phyloP scores from a whole-genome alignment of 495 filamentous ascomycete species.

The Emericellopsis terricola region DNA sequence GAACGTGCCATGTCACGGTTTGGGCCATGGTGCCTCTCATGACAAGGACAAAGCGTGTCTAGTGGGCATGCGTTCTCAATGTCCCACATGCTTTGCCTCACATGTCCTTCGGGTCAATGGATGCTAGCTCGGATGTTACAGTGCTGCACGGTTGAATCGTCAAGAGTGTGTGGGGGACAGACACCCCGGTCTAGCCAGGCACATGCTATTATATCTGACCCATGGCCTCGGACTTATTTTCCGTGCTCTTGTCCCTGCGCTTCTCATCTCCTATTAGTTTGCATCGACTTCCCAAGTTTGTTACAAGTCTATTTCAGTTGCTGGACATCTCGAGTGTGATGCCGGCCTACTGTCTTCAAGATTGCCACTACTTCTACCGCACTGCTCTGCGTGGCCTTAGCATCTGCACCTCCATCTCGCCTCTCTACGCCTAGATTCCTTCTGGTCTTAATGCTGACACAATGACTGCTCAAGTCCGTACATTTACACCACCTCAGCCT shows the following conservation, averaged over 20 bases:
- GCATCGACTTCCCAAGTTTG: conserved; percentile 1
- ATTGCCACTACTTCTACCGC: conserved; percentile 87
- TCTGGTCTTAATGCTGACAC: conserved; percentile 18
- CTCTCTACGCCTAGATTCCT: conserved; percentile 43
- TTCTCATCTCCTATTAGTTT: conserved; percentile 5
- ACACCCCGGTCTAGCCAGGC: not conserved
- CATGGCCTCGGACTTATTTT: conserved; percentile 1
- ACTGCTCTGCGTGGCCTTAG: conserved; percentile 68
- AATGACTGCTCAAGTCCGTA: conserved; percentile 36
- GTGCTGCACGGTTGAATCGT: conserved; percentile 3
- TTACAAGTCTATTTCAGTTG: not conserved
- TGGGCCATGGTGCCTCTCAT: no score
- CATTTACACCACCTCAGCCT: conserved; percentile 52
- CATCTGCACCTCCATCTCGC: conserved; percentile 56
- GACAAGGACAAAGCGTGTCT: no score
- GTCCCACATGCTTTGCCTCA: no score
- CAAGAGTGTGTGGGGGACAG: not conserved
- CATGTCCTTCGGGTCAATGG: conserved; percentile 1
- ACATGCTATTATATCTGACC: not conserved
- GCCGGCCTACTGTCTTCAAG: conserved; percentile 68
- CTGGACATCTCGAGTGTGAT: conserved; percentile 30
- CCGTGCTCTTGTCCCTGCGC: conserved; percentile 3
- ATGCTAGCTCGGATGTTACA: conserved; percentile 2
- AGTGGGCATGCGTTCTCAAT: no score
- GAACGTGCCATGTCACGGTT: no score